A percentile compares a stretch with the other conserved stretches of the same genome.
Evolutionary conservation across 805 yeast genomes (phyloP).

Genomic region (Lipomyces sp.): DNA sequence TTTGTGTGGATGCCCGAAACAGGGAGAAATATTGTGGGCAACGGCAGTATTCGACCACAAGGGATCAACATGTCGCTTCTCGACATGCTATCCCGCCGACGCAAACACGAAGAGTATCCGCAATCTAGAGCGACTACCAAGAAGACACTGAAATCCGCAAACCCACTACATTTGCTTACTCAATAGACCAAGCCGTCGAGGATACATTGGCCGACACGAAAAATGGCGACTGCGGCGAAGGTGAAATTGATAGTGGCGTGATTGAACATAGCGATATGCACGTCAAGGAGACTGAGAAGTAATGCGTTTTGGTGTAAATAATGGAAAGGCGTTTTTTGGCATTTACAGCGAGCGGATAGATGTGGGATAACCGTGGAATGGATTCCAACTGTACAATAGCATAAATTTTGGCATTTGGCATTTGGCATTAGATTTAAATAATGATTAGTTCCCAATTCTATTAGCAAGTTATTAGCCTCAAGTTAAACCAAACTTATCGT

Average conservation of each 20-base stretch:
- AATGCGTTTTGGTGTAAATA: not conserved
- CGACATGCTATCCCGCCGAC: slow-evolving; percentile 12
- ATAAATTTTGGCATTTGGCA: no score
- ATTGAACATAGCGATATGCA: not conserved
- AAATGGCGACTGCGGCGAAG: not conserved
- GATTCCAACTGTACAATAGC: no score
- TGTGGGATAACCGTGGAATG: not conserved
- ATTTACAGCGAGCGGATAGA: not conserved
- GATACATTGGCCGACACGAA: not conserved
- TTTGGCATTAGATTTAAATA: no score
- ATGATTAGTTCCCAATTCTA: not conserved
- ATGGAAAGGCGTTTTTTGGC: not conserved
- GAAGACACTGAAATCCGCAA: slow-evolving; percentile 13
- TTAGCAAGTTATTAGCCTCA: not conserved
- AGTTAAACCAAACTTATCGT: slow-evolving; percentile 1
- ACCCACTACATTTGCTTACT: slow-evolving; percentile 43
- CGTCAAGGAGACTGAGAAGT: not conserved
- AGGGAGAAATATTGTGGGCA: slow-evolving; percentile 63
- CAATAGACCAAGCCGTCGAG: slow-evolving; percentile 1
- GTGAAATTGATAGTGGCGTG: not conserved
- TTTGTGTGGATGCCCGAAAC: slow-evolving; percentile 76
- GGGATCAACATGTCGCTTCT: slow-evolving; percentile 27
- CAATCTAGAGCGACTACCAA: not conserved
- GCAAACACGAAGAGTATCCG: not conserved
- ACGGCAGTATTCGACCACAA: slow-evolving; percentile 71